Conservation (phyloP, 106 monocot genomes). For the Apostasia ramifera region DNA sequence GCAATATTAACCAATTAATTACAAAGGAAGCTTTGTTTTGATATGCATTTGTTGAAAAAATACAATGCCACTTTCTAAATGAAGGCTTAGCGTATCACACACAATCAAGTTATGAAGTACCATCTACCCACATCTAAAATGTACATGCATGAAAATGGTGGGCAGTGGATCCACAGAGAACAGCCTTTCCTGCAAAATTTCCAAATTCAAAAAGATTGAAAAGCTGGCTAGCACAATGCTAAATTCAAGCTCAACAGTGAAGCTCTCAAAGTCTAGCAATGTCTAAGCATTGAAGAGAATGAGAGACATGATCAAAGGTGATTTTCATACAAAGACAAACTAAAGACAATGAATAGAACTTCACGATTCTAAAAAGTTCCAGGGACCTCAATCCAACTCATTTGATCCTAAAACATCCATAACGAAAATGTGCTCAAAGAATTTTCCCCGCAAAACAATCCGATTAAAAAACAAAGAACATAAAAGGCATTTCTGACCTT, state of each 20-base stretch:
- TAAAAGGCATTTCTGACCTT: conserved; percentile 28
- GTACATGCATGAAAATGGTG: not conserved
- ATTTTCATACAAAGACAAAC: not conserved
- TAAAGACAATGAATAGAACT: not conserved
- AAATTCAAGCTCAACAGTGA: not conserved
- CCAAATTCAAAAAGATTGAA: not conserved
- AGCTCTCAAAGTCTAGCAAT: not conserved
- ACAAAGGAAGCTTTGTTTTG: no score
- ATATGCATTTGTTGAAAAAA: no score
- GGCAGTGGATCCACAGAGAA: not conserved
- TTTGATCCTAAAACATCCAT: not conserved
- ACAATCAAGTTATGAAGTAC: no score
- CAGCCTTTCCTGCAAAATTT: no score
- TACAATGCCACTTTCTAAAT: no score
- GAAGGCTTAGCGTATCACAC: no score
- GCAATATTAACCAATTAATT: no score
- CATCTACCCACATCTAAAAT: not conserved
- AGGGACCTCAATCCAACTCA: not conserved
- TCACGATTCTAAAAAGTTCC: not conserved
- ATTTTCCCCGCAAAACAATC: not conserved
- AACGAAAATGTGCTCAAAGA: not conserved
- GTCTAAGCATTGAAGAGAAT: not conserved
- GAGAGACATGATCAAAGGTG: not conserved
- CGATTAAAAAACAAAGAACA: not conserved
- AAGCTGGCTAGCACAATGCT: not conserved